phyloP scores from a whole-genome alignment of 257 asterid genomes.

The Eucommia ulmoides region DNA sequence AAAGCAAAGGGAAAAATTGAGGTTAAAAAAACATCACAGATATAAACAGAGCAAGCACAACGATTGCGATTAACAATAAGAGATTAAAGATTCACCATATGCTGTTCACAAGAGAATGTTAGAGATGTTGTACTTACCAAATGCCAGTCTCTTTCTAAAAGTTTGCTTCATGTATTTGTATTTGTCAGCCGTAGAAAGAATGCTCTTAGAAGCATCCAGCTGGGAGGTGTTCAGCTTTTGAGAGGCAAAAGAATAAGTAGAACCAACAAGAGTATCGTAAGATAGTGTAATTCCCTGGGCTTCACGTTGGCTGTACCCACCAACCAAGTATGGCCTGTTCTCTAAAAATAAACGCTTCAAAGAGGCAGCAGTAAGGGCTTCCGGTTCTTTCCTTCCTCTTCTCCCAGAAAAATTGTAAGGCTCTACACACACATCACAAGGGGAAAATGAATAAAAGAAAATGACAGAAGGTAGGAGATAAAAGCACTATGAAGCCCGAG shows the following conservation, averaged over 20 bases:
- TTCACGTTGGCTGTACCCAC: slow-evolving; percentile 71
- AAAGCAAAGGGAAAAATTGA: no score
- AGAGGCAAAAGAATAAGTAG: slow-evolving; percentile 38
- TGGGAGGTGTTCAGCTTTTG: slow-evolving; percentile 41
- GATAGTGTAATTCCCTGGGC: slow-evolving; percentile 33
- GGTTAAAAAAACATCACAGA: no score
- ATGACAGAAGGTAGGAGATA: no score
- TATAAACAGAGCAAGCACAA: no score
- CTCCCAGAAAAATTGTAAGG: slow-evolving; percentile 51
- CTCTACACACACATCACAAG: slow-evolving; percentile 53
- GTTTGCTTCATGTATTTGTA: slow-evolving; percentile 75
- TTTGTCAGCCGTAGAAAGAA: slow-evolving; percentile 79
- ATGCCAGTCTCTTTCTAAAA: slow-evolving; percentile 61
- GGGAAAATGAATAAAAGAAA: no score
- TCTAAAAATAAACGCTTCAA: slow-evolving; percentile 78
- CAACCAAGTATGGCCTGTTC: slow-evolving; percentile 79
- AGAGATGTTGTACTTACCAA: slow-evolving; percentile 78
- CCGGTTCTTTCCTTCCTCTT: slow-evolving; percentile 66
- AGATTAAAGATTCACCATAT: no score
- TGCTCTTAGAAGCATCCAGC: slow-evolving; percentile 47
- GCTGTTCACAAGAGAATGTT: no score
- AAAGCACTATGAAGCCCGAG: no score
- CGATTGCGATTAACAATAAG: no score
- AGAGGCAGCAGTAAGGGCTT: slow-evolving; percentile 62
- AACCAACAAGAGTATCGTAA: slow-evolving; percentile 30